Percentiles rank a stretch among this genome's conserved stretches.
Conservation (phyloP, 306 rosid genomes). For the Vigna nakashimae region DNA sequence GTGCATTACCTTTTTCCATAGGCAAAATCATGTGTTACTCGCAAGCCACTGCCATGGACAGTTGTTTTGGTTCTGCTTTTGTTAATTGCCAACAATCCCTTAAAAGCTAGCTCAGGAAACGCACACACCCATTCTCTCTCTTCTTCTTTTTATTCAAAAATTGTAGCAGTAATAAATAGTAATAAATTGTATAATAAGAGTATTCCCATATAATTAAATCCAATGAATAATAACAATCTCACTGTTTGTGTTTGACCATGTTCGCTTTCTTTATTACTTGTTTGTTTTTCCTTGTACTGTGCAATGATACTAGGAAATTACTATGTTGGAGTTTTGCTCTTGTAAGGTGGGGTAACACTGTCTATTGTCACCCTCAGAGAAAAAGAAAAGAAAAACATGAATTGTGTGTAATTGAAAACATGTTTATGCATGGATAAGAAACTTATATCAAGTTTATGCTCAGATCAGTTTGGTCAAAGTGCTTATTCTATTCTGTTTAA, state of each 20-base stretch:
- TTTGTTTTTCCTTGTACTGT: background rate
- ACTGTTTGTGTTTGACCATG: conserved; percentile 25
- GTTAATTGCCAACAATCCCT: conserved; percentile 48
- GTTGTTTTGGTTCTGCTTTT: conserved; percentile 52
- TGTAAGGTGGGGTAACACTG: background rate
- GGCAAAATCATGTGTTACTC: conserved; percentile 66
- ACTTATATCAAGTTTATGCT: background rate
- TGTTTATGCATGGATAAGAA: background rate
- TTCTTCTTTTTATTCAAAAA: background rate
- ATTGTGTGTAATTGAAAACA: background rate
- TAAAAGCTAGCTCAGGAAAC: conserved; percentile 23
- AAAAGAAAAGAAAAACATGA: too few relatives aligned
- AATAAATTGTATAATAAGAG: background rate
- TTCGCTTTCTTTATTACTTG: background rate
- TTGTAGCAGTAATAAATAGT: background rate
- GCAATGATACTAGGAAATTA: conserved; percentile 20
- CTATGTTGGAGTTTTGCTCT: conserved; percentile 1
- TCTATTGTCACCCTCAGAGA: background rate
- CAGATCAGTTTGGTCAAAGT: background rate
- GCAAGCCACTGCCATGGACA: conserved; percentile 55
- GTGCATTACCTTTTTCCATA: conserved; percentile 59
- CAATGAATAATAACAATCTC: background rate
- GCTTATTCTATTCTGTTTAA: background rate
- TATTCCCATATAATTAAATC: background rate
- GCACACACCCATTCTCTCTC: background rate